Evolutionary conservation across 1,139 yeast species (phyloP), one percentile per base, ranked within the genome.

Genomic region (Candida sp.): DNA sequence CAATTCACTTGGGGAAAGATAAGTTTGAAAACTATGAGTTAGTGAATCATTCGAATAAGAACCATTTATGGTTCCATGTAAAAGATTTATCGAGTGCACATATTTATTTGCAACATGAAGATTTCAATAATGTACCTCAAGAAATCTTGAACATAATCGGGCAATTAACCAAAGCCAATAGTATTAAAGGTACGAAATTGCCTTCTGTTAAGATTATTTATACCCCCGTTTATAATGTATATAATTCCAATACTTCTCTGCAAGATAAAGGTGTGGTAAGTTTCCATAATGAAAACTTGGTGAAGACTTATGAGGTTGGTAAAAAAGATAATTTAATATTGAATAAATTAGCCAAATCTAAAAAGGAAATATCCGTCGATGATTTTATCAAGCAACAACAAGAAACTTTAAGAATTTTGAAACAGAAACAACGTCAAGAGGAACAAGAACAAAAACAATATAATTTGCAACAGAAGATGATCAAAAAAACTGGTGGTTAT

Each of bases 201-300:
- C 81, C 82, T 56, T 84, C 84, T 54, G 71, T 87, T 45, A 81
- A 86, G 1, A 77, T 88, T 12, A 78, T 88, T 42, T 82, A 82
- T 54, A 87, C 96, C 0, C 90, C 95, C 0, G 88, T 89, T 74
- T 75, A 76, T 37, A 88, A 88, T 57, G 68, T 88, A 44, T 75
- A 77, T 41, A 84, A 87, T 49, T 82, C 81, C 44, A 86, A 85
- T 4, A 77, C 79, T 35, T 32, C 34, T 11, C 34, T 32, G 34
- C 87, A 87, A 95, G 90, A 81, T 41, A 79, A 78, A n/a, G 96
- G 96, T 4, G 89, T 90, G 38, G 96, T 87, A 4, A 79, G 88
- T 1, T 88, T 87, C 61, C 70, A 76, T 39, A 81, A 83, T 44
- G 73, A 73, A 4, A 73, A 74, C 48, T 64, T 65, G 42, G 84